Base-by-base conservation (phyloP, 306 rosid genomes). In the Lathyrus sativus region DNA sequence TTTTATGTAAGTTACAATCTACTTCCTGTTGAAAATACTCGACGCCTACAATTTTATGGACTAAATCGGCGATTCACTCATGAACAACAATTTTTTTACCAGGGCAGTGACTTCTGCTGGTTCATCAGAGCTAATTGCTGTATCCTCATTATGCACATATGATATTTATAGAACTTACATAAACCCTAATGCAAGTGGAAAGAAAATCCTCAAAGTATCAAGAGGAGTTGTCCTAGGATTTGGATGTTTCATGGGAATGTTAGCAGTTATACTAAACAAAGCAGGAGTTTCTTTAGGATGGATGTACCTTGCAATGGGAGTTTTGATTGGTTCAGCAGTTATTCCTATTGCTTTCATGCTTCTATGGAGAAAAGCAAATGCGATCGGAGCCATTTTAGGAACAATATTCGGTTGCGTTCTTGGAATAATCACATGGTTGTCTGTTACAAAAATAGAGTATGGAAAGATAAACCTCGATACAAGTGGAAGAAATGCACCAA, bases 51-150 rank as follows among this genome's bases (percentile, higher is more conserved):
- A n/a, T 13, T 45, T n/a, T 45, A 45, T 4, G 18, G 18, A n/a
- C 6, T 22, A n/a, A 11, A 44, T 44, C 2, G 49, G n/a, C 50
- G 6, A 44, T 44, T 45, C 51, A 45, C 19, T 45, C 19, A 6
- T 45, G n/a, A n/a, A n/a, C 17, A 45, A n/a, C 51, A 45, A 13
- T 65, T 6, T 15, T 19, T 64, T 59, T 38, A 80, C 6, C 86
- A 92, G 98, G 96, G 95, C 95, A 26, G 96, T 92, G 81, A 92
- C 98, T 35, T 92, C 98, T 26, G 96, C 98, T 67, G 98, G 98
- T 71, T 92, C 96, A 13, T 89, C 98, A 1, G 98, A 92, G 74
- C 80, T 92, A 45, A 85, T 89, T 49, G 95, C 96, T 0, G 96
- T 89, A 15, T 92, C 74, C 7, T 89, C 98, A 22, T 65, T 89